phyloP scores from a whole-genome alignment of 176 grass and related monocot genomes.

The Bromus sterilis region DNA sequence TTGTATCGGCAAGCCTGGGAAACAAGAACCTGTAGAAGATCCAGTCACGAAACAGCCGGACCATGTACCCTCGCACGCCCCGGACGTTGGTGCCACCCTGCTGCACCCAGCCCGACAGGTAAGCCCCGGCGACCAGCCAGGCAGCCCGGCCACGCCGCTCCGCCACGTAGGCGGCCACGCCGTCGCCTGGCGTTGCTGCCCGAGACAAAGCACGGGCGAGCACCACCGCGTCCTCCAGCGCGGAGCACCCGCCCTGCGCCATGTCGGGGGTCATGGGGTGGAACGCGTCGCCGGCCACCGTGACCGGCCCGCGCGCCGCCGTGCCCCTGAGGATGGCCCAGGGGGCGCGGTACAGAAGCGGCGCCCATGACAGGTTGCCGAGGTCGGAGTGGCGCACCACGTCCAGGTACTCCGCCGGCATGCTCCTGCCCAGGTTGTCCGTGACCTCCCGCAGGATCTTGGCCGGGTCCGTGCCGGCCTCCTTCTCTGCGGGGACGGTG shows the following conservation, averaged over 20 bases:
- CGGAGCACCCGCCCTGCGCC: conserved; percentile 50
- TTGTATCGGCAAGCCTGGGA: conserved; percentile 23
- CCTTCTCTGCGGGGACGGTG: conserved; percentile 24
- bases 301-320: conserved; percentile 6
- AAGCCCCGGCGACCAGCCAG: conserved; percentile 30
- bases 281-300: conserved; percentile 52
- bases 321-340: conserved; percentile 4
- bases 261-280: conserved; percentile 58
- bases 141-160: conserved; percentile 20
- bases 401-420: conserved; percentile 44
- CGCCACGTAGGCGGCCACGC: conserved; percentile 11
- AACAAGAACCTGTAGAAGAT: conserved; percentile 54
- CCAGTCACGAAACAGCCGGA: conserved; percentile 32
- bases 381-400: conserved; percentile 30
- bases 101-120: conserved; percentile 35
- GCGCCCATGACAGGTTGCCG: conserved; percentile 34
- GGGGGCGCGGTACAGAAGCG: conserved; percentile 34
- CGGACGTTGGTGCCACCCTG: conserved; percentile 26
- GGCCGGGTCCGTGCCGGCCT: not conserved
- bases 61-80: conserved; percentile 6
- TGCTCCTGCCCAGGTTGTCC: conserved; percentile 14
- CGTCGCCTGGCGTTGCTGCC: not conserved
- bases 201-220: conserved; percentile 17
- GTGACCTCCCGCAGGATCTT: conserved; percentile 35
- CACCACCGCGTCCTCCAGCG: conserved; percentile 46